Conservation (phyloP, 1,139 yeast species). For the Scheffersomyces cryptocercus region DNA sequence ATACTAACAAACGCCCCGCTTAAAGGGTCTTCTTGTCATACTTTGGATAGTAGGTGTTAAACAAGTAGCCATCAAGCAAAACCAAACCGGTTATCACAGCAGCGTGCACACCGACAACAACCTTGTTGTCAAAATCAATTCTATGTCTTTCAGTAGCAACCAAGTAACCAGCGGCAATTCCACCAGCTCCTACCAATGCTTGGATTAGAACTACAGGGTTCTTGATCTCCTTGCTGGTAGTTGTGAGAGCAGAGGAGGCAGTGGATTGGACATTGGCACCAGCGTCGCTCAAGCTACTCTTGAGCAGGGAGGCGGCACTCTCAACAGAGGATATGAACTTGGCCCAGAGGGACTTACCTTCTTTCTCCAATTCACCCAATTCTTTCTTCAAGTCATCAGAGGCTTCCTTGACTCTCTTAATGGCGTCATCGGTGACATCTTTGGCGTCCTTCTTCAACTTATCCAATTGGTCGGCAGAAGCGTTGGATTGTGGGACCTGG, state of each 20-base stretch:
- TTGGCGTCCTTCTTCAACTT: conserved; percentile 25
- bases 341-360: conserved; percentile 22
- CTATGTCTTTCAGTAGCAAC: conserved; percentile 58
- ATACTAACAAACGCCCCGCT: no score
- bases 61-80: conserved; percentile 54
- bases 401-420: conserved; percentile 3
- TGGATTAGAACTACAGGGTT: conserved; percentile 66
- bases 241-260: conserved; percentile 2
- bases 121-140: conserved; percentile 46
- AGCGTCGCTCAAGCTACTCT: conserved; percentile 9
- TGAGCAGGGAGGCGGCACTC: conserved; percentile 8
- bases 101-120: conserved; percentile 53
- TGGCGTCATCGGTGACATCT: neutral
- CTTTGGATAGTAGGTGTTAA: conserved; percentile 53
- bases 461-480: conserved; percentile 26
- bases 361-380: conserved; percentile 26
- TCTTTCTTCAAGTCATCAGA: conserved; percentile 21
- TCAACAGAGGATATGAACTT: conserved; percentile 14
- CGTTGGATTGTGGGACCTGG: conserved; percentile 1
- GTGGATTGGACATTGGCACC: conserved; percentile 3
- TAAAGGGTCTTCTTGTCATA: conserved; percentile 36
- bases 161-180: conserved; percentile 48
- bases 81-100: conserved; percentile 57
- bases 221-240: conserved; percentile 40
- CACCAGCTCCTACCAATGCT: conserved; percentile 51